Base-by-base conservation (phyloP, 1,139 yeast species). In the Entelexis paramagnoliae region DNA sequence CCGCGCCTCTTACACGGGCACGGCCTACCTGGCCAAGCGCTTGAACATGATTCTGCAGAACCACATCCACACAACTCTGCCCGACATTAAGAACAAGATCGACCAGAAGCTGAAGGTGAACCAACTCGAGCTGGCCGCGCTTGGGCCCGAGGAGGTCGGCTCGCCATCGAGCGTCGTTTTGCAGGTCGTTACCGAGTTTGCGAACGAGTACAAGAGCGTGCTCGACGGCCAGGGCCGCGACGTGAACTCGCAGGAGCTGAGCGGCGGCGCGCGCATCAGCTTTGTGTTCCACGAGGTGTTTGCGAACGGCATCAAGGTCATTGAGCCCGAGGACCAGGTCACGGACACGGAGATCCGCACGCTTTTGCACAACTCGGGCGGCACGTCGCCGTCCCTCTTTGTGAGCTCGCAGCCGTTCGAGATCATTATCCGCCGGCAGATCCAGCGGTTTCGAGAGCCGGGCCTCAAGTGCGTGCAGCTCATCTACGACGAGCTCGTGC, bases 391-490 rank as follows among this genome's bases (percentile, higher is more conserved):
- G 10, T 85, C 96, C 2, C 76, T 91, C 62, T 91, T 91, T 70
- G 98, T 91, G 52, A 96, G 96, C 50, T 88, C 97, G 16, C 91
- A 87, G 62, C 97, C 97, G 1, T 91, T 91, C 66, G 97, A 89
- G 69, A 95, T 91, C 29, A 76, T 91, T 60, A 96, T 91, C 49
- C 87, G 86, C 69, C 95, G 88, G 67, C 98, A 91, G 70, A 89
- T 91, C 60, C 81, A 76, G 62, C 80, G 98, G 68, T 88, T 91
- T 74, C 96, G 89, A 68, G 97, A 91, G 62, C 98, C 98, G n/a
- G 75, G 94, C 7, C 64, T 86, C 56, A 81, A 95, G 66, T 86
- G 97, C 72, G 89, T 89, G 58, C 83, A 84, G 60, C 77, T 91
- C 63, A 87, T 91, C 51, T 91, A 86, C 67, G 98, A 91, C 67